Base-by-base conservation (phyloP, 225 moss, liverwort and hornwort genomes). In the Takakia lepidozioides region DNA sequence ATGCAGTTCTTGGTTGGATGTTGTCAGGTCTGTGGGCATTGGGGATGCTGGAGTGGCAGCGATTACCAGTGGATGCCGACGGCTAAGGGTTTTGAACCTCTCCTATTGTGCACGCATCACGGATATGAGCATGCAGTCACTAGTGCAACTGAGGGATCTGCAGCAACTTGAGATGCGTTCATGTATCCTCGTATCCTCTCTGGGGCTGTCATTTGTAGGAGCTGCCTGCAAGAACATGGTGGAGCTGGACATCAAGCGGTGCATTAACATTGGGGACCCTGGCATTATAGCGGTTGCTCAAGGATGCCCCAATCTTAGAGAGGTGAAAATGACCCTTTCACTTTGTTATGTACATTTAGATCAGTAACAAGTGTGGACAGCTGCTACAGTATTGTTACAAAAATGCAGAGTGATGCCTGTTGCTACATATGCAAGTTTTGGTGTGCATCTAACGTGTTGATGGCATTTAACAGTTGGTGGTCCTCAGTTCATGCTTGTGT, bases 61-160 rank as follows among this genome's bases (percentile, higher is more conserved):
- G 4, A 69, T 88, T 18, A 83, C 81, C 8, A 63, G 57, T 43
- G 88, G 88, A 21, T 93, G 93, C 49, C 59, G 37, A 25, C 64
- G 66, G 27, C 46, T 86, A 50, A 86, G 65, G 51, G 59, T 59
- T 8, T 43, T 88, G 38, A 88, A 83, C 49, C 14, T 86, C 8
- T 88, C 88, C 3, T 88, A 83, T 37, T 93, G 88, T 60, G 43
- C 60, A 27, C 42, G 47, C 49, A 68, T 93, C 37, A 84, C 93
- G 3, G 85, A 93, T 54, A 44, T 26, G 26, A 64, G 77, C 53
- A 52, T 93, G 58, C 56, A 19, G 11, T 83, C 71, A 2, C 43
- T 64, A 20, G 29, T 56, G 27, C 55, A 51, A 41, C 48, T 64
- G 38, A 38, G 16, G 27, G 64, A 56, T 13, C 49, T 64, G 38